phyloP scores from a whole-genome alignment of 2,329 filamentous ascomycete species.

The Sclerotinia borealis region DNA sequence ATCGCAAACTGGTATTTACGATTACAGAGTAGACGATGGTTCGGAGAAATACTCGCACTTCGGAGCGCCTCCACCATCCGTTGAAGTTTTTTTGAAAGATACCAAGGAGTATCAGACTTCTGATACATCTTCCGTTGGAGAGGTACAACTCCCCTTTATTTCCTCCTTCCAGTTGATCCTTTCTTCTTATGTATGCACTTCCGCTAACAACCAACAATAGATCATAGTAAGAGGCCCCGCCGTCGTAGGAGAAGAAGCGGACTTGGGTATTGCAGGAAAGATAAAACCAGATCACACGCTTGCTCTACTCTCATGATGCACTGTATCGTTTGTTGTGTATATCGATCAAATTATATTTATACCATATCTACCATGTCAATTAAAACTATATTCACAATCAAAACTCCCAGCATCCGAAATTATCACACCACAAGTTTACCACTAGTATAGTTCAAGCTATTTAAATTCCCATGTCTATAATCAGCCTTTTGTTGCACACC shows the following conservation, averaged over 20 bases:
- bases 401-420: background rate
- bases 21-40: conserved; percentile 60
- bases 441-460: background rate
- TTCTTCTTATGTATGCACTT: conserved; percentile 10
- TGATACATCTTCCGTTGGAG: conserved; percentile 55
- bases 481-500: background rate
- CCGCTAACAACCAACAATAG: conserved; percentile 35
- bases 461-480: background rate
- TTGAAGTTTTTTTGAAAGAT: conserved; percentile 72
- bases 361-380: background rate
- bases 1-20: conserved; percentile 80
- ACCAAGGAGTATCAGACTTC: conserved; percentile 54
- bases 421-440: background rate
- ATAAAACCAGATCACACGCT: conserved; percentile 71
- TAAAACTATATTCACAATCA: background rate
- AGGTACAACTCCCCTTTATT: conserved; percentile 43
- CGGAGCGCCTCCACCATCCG: conserved; percentile 70
- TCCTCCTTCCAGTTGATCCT: background rate
- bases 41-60: conserved; percentile 57
- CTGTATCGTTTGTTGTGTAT: background rate
- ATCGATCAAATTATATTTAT: background rate
- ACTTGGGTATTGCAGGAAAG: conserved; percentile 56
- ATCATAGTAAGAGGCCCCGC: conserved; percentile 67
- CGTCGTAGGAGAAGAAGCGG: conserved; percentile 61
- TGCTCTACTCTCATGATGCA: conserved; percentile 34